Evolutionary conservation across 495 filamentous ascomycete species (phyloP).

Genomic region (Aspergillus homomorphus): DNA sequence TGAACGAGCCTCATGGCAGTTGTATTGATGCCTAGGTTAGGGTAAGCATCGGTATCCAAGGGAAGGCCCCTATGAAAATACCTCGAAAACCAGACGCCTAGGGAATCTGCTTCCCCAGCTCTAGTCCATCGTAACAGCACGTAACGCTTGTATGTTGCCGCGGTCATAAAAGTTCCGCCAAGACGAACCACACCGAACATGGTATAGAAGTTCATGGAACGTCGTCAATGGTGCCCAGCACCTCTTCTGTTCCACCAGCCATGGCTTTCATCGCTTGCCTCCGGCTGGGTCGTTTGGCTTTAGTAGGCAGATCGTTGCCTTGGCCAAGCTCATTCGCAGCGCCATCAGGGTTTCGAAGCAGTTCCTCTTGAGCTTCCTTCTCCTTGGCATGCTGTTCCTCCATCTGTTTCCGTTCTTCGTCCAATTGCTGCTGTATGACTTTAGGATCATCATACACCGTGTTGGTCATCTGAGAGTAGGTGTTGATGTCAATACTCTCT

Average conservation of each 20-base stretch:
- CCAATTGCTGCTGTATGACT: slow-evolving; percentile 59
- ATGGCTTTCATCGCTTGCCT: slow-evolving; percentile 30
- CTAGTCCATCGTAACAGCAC: neutral
- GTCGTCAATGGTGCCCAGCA: slow-evolving; percentile 41
- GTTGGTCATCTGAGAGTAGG: slow-evolving; percentile 62
- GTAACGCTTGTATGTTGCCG: neutral
- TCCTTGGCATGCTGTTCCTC: slow-evolving; percentile 65
- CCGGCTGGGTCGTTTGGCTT: slow-evolving; percentile 38
- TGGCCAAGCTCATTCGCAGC: slow-evolving; percentile 30
- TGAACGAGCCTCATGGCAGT: neutral
- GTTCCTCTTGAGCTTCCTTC: slow-evolving; percentile 50
- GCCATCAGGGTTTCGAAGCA: slow-evolving; percentile 44
- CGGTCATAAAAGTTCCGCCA: slow-evolving; percentile 9
- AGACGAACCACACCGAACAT: neutral
- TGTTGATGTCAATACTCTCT: slow-evolving; percentile 59
- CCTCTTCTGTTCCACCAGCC: slow-evolving; percentile 43
- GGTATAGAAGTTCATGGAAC: slow-evolving; percentile 27
- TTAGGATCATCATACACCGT: slow-evolving; percentile 52
- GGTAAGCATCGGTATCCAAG: neutral
- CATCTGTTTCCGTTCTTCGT: slow-evolving; percentile 65
- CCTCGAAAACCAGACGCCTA: neutral
- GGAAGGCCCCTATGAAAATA: neutral
- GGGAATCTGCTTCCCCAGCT: neutral
- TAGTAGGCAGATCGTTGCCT: slow-evolving; percentile 35
- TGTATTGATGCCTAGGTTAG: neutral